These are phyloP conservation scores for Volvox carteri DNA, from an alignment of 163 green algal genomes.

Conservation along the genomic window DNA sequence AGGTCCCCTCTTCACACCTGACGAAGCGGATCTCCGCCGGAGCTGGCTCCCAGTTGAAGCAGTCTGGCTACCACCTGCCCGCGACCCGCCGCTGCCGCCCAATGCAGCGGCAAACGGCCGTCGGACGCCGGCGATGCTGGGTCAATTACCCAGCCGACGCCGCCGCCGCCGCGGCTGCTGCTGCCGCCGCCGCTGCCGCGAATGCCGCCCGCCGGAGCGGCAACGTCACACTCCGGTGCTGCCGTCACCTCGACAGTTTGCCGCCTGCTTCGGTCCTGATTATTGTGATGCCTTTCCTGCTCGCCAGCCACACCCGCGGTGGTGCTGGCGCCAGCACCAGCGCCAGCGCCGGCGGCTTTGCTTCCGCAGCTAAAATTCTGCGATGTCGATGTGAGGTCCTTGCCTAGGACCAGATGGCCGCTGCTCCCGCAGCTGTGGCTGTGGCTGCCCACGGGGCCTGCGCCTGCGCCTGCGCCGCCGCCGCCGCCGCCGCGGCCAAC, in stretches of 20 bases:
- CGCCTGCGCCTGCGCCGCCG: neutral
- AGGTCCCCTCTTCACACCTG: conserved; percentile 14
- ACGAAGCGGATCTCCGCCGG: conserved; percentile 17
- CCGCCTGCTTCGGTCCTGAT: too few relatives aligned
- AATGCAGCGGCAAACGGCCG: conserved; percentile 55
- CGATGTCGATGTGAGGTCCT: too few relatives aligned
- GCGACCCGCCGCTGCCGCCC: conserved; percentile 56
- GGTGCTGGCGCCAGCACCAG: too few relatives aligned
- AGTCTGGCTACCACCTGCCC: conserved; percentile 61
- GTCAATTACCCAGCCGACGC: neutral
- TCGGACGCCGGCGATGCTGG: neutral
- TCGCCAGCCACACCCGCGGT: too few relatives aligned
- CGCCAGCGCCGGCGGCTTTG: neutral
- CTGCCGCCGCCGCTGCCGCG: neutral
- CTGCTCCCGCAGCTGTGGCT: neutral
- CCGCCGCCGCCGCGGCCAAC: neutral
- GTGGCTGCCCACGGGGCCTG: neutral
- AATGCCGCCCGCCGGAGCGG: neutral
- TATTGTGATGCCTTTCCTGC: too few relatives aligned
- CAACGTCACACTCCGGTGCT: too few relatives aligned
- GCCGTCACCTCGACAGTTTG: too few relatives aligned
- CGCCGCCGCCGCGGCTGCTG: neutral
- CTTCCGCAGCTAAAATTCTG: neutral
- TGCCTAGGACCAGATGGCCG: too few relatives aligned
- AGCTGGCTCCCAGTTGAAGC: neutral